Conservation (phyloP, 176 grass and related monocot species). For the Elaeis guineensis region DNA sequence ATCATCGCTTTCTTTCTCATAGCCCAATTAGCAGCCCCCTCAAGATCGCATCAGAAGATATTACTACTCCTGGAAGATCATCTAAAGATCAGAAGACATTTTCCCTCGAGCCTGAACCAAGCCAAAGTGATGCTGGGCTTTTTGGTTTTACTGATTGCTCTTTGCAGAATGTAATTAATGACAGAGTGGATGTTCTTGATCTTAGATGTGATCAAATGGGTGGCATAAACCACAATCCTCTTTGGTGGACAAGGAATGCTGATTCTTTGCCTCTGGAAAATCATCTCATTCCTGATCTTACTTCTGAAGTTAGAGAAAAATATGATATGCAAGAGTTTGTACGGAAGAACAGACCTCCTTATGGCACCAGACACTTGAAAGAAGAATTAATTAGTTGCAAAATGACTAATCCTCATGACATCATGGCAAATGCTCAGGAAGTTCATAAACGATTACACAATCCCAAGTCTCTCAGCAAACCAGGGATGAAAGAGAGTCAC, state of each 20-base stretch:
- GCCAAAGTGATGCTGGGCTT: conserved; percentile 16
- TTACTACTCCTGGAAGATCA: conserved; percentile 30
- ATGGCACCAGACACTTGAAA: conserved; percentile 26
- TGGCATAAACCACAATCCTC: conserved; percentile 16
- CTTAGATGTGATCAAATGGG: conserved; percentile 10
- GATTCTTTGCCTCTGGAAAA: conserved; percentile 31
- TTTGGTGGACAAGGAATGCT: conserved; percentile 23
- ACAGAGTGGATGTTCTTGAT: conserved; percentile 17
- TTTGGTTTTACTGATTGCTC: conserved; percentile 7
- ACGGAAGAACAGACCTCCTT: conserved; percentile 19
- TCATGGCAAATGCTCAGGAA: conserved; percentile 24
- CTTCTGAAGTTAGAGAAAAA: conserved; percentile 14
- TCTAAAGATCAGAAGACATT: conserved; percentile 14
- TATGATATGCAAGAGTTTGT: neutral
- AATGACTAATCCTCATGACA: conserved; percentile 16
- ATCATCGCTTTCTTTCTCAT: conserved; percentile 2
- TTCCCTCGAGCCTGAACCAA: conserved; percentile 42
- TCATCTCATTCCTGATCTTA: conserved; percentile 24
- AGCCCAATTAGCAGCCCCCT: neutral
- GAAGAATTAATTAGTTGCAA: conserved; percentile 15
- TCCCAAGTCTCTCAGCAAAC: conserved; percentile 23
- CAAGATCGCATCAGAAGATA: conserved; percentile 31
- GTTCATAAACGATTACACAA: conserved; percentile 28
- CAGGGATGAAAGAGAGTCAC: conserved; percentile 18
- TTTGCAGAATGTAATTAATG: conserved; percentile 5